Evolutionary conservation across 2,329 filamentous ascomycete genomes (phyloP), one percentile per base, ranked within the genome.

Genomic region (Orbilia brochopaga): DNA sequence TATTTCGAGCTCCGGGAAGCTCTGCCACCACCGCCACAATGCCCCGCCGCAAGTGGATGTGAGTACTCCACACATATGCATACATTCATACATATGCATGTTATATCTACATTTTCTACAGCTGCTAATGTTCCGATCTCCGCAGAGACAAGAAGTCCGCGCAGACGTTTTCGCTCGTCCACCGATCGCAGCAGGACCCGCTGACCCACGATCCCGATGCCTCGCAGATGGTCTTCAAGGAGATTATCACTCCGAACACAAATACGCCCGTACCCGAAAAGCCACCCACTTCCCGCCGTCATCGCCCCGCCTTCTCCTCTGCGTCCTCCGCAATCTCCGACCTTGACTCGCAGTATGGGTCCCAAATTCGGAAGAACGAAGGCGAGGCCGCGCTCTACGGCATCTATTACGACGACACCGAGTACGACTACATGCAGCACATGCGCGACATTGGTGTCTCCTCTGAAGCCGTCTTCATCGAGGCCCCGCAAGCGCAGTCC

Each of bases 401-500:
- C 74, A 86, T 99, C 74, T 99, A 90, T 83, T 99, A 85, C 80
- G 95, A 99, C 80, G 94, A 99, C 81, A 89, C 90, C 74, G 86
- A 91, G 78, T 99, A 99, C 81, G 94, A 99, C 80, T 99, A 99
- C 82, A 99, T 99, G 94, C 94, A 99, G 80, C 94, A 99, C 80
- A 83, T 99, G 84, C 89, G 92, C 62, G 94, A 97, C 76, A 82
- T 99, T n/a, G 91, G 83, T 1, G 78, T 78, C 1, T 81, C 85
- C 4, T 90, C 90, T 30, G 88, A 92, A 62, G 86, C 89, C 30
- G 87, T 92, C 53, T 97, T 96, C 78, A 85, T 99, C 42, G 92
- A 97, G 73, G 85, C 85, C 1, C 79, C 81, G 21, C 75, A 76
- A 76, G 84, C 86, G n/a, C 84, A 85, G 58, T 80, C 83, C 11